A percentile compares a stretch with the other conserved stretches of the same genome.
Evolutionary conservation across 108 stramenopile genomes (phyloP).

Genomic region (Epithemia pelagica): DNA sequence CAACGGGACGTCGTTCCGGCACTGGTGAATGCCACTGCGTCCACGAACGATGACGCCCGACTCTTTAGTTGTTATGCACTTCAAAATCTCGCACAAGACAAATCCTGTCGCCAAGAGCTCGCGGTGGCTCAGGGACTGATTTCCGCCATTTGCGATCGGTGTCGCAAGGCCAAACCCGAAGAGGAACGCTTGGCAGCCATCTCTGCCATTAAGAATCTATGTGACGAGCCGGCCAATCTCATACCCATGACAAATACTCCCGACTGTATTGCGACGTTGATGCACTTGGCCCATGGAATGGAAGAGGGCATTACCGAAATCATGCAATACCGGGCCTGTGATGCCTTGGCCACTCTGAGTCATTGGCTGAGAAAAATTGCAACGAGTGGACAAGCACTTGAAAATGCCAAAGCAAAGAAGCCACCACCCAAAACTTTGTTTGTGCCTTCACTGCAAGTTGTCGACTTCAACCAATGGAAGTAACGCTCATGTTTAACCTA

Average conservation of each 20-base stretch:
- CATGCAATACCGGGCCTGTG: slow-evolving; percentile 68
- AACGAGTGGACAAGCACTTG: slow-evolving; percentile 31
- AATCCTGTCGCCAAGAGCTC: slow-evolving; percentile 59
- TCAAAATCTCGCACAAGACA: slow-evolving; percentile 76
- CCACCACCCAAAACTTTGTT: slow-evolving; percentile 19
- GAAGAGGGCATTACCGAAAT: slow-evolving; percentile 33
- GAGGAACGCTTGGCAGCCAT: slow-evolving; percentile 52
- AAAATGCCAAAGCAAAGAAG: slow-evolving; percentile 1
- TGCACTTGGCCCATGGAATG: slow-evolving; percentile 50
- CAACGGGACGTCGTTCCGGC: slow-evolving; percentile 39
- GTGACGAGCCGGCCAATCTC: slow-evolving; percentile 80
- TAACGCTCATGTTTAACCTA: too few species aligned
- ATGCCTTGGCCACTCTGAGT: slow-evolving; percentile 71
- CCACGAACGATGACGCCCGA: slow-evolving; percentile 41
- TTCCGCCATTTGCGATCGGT: slow-evolving; percentile 33
- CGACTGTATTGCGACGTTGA: slow-evolving; percentile 69
- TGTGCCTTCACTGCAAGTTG: slow-evolving; percentile 36
- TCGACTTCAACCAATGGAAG: slow-evolving; percentile 41
- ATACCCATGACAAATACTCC: slow-evolving; percentile 76
- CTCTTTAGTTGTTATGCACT: slow-evolving; percentile 61
- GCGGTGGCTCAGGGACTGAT: slow-evolving; percentile 49
- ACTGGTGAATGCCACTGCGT: slow-evolving; percentile 50
- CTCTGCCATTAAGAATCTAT: slow-evolving; percentile 62
- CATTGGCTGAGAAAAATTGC: slow-evolving; percentile 77
- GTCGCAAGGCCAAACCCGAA: slow-evolving; percentile 24